Evolutionary conservation across 805 yeast species (phyloP).

Genomic region (Saccharomycopsis microspora): DNA sequence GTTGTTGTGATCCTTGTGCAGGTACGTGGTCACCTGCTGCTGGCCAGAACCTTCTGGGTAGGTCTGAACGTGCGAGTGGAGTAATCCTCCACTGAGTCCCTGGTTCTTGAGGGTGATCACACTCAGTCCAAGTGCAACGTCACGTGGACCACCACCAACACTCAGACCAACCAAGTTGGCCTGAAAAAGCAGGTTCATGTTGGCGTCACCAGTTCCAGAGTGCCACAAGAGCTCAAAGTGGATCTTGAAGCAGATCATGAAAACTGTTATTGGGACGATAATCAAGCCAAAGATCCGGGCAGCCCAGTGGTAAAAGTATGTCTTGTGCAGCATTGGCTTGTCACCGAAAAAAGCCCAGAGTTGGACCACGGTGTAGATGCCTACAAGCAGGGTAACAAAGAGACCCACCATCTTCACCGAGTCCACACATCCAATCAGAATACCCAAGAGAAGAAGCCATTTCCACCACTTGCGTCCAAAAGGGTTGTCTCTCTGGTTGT

Average conservation of each 20-base stretch:
- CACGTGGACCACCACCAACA: conserved; percentile 60
- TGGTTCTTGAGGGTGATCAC: conserved; percentile 39
- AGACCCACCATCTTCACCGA: conserved; percentile 97
- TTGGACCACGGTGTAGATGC: conserved; percentile 80
- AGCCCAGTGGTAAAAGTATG: conserved; percentile 51
- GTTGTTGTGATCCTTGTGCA: conserved; percentile 64
- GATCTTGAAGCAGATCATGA: conserved; percentile 55
- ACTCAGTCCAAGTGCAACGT: conserved; percentile 47
- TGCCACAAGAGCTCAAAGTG: conserved; percentile 66
- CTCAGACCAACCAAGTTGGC: conserved; percentile 61
- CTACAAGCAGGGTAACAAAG: conserved; percentile 78
- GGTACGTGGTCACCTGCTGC: conserved; percentile 72
- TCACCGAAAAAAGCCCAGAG: conserved; percentile 81
- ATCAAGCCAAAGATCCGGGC: conserved; percentile 57
- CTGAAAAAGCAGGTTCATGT: conserved; percentile 73
- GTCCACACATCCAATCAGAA: conserved; percentile 79
- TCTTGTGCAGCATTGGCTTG: conserved; percentile 35
- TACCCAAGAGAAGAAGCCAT: conserved; percentile 80
- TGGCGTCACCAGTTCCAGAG: conserved; percentile 74
- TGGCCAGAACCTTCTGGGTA: conserved; percentile 74
- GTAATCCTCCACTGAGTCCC: conserved; percentile 61
- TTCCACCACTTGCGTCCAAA: conserved; percentile 85
- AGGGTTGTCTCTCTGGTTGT: conserved; percentile 35
- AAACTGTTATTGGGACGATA: conserved; percentile 49
- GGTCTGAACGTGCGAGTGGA: conserved; percentile 63